Conservation (phyloP, 176 grass and related monocot species). For the Saccharum officinarum region DNA sequence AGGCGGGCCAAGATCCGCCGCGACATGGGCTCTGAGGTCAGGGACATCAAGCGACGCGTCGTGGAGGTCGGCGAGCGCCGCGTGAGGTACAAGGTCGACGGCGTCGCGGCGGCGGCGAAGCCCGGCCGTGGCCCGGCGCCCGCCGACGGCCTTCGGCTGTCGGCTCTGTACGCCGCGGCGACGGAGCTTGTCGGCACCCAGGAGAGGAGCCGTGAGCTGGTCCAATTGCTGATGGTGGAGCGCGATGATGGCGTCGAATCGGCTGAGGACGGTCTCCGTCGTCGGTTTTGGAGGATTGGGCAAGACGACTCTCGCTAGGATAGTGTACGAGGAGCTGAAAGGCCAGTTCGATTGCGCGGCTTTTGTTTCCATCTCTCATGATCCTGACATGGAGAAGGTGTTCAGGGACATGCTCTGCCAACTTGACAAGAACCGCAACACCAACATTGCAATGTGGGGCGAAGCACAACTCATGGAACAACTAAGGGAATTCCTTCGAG, state of each 20-base stretch:
- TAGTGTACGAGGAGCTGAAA: background rate
- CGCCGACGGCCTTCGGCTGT: background rate
- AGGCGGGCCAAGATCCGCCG: background rate
- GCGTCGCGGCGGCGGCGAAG: background rate
- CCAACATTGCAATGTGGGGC: background rate
- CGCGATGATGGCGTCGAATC: rapidly evolving
- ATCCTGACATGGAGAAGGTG: constrained; percentile 4
- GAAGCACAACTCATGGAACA: background rate
- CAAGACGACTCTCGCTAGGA: constrained; percentile 3
- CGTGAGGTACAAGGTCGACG: constrained; percentile 12
- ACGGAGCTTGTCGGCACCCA: background rate
- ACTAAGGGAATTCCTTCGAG: constrained; percentile 6
- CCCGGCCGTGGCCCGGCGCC: no score
- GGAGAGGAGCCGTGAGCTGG: background rate
- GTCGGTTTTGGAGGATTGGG: constrained; percentile 1
- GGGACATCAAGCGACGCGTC: background rate
- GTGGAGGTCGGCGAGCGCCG: background rate
- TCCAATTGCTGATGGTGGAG: background rate
- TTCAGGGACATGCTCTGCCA: constrained; percentile 13
- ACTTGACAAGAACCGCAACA: background rate
- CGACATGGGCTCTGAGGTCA: background rate
- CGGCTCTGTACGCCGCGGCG: background rate
- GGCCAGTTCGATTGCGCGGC: background rate
- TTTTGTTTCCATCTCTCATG: background rate
- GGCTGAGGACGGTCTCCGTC: background rate